These are phyloP conservation scores for Odontarrhena argentea DNA, from an alignment of 345 rosid species.

Conservation along the genomic window DNA sequence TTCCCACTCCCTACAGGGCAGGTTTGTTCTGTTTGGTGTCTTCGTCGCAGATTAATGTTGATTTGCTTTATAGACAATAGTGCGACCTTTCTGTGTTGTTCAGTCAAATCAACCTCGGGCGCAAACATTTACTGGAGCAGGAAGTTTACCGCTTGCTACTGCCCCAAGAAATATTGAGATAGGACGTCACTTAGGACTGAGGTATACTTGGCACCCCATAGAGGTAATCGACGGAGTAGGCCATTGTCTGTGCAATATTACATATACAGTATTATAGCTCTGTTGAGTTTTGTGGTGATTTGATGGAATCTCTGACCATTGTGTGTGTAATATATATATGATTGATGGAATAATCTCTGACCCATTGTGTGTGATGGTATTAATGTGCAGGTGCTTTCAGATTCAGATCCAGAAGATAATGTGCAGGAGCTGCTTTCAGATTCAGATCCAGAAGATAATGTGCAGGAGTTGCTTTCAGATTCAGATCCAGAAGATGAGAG, in stretches of 20 bases:
- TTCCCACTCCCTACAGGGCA: no score
- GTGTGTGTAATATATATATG: no score
- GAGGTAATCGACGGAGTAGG: not conserved
- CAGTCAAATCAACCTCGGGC: not conserved
- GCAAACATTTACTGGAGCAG: no score
- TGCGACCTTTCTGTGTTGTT: not conserved
- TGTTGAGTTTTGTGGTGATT: not conserved
- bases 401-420: not conserved
- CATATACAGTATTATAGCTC: not conserved
- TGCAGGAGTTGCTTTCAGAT: not conserved
- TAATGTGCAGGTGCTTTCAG: not conserved
- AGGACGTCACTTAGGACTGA: not conserved
- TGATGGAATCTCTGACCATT: no score
- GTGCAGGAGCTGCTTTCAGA: not conserved
- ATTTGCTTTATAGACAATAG: not conserved
- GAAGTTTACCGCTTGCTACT: not conserved
- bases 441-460: not conserved
- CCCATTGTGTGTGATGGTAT: not conserved
- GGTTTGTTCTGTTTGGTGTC: constrained; percentile 6
- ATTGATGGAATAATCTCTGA: no score
- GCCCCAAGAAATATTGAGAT: not conserved
- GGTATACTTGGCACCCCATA: not conserved
- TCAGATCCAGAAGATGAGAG: not conserved
- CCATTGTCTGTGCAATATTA: not conserved
- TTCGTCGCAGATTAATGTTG: not conserved